Conservation (phyloP, 2,329 filamentous ascomycete genomes). For the Endothia cerciana region DNA sequence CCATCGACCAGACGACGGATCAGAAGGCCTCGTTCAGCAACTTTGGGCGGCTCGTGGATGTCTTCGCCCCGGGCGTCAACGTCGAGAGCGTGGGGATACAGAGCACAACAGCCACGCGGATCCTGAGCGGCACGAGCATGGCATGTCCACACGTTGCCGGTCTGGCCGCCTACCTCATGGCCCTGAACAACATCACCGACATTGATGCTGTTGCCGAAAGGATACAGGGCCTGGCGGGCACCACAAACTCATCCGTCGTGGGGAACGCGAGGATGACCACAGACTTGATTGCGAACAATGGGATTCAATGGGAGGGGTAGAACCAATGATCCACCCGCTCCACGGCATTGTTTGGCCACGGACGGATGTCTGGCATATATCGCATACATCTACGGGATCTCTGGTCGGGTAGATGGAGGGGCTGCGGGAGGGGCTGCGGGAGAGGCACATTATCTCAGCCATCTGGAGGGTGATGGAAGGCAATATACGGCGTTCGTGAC, state of each 20-base stretch:
- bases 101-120: conserved; percentile 48
- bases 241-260: conserved; percentile 48
- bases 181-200: conserved; percentile 53
- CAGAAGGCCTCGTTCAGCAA: conserved; percentile 59
- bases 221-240: conserved; percentile 57
- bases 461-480: too few relatives aligned
- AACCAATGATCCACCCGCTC: neutral
- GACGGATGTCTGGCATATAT: too few relatives aligned
- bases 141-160: conserved; percentile 70
- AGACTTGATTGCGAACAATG: conserved; percentile 61
- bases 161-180: conserved; percentile 69
- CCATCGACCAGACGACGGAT: conserved; percentile 57
- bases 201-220: conserved; percentile 49
- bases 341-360: too few relatives aligned
- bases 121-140: conserved; percentile 63
- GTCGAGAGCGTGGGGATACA: conserved; percentile 57
- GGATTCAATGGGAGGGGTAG: conserved; percentile 31
- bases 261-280: conserved; percentile 52
- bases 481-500: too few relatives aligned
- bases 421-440: too few relatives aligned
- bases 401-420: too few relatives aligned
- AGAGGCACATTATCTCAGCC: too few relatives aligned
- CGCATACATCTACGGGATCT: too few relatives aligned
- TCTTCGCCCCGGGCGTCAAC: conserved; percentile 60
- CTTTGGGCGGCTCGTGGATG: conserved; percentile 57